Evolutionary conservation across 2,329 filamentous ascomycete species (phyloP), one percentile per base, ranked within the genome.

Genomic region (Paraphoma sp.): DNA sequence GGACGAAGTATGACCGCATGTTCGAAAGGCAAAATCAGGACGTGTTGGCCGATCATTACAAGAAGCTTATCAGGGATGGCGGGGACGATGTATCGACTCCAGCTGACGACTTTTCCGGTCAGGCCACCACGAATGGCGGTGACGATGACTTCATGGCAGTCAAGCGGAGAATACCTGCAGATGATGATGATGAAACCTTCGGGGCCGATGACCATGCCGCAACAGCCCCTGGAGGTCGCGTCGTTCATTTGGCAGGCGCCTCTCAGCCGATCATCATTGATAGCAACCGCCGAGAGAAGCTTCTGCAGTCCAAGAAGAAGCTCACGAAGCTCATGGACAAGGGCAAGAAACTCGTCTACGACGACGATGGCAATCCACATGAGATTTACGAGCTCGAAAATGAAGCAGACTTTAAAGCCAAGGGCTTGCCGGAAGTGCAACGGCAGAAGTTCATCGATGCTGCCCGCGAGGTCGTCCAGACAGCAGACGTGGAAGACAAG

Each of bases 1-100:
- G 93, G 59, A 99, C 96, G 31, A 98, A 97, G 77, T 96, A 96
- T 75, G 93, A 99, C 77, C 89, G 92, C 67, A 98, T 99, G 95
- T 97, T 98, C 77, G 94, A 97, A 81, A 86, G 95, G 58, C 91
- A 90, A 67, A 99, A 99, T 78, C 94, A 98, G 78, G 93, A 97
- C 72, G 91, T 99, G 31, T 79, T 99, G 62, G 93, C 94, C n/a
- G 88, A 89, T 53, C 95, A 99, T 78, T 98, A 97, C 81, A 87
- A 87, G 57, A 97, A 94, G 71, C 84, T 99, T 61, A 88, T 98
- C 57, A 87, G 85, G 48, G 79, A 81, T 41, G 79, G 77, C 23
- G 71, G 78, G 2, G 76, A 78, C 6, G 75, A 83, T 56, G 63
- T 72, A 31, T 69, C 73, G 30, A 71, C 75, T 36, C 68, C 74